These are phyloP conservation scores for Podosphaera xanthii DNA, from an alignment of 2,329 filamentous ascomycete genomes.

Conservation along the genomic window DNA sequence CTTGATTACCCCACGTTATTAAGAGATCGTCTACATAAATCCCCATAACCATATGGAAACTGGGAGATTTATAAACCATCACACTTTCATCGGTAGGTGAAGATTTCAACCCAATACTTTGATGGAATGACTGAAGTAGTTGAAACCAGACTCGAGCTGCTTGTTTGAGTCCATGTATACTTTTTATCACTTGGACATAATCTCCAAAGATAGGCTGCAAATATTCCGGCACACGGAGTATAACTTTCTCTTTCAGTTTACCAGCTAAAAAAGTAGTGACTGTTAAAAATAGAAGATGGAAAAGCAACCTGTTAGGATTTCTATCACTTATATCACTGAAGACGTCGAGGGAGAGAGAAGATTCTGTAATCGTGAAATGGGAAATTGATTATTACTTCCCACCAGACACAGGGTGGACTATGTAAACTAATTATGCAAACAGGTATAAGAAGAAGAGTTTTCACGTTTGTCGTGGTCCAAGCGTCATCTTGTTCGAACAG, in stretches of 20 bases:
- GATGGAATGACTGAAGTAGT: slow-evolving; percentile 4
- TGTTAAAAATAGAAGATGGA: too few species aligned
- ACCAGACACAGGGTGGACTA: too few species aligned
- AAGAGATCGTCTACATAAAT: background rate
- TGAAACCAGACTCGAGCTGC: slow-evolving; percentile 2
- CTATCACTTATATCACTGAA: too few species aligned
- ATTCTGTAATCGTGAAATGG: too few species aligned
- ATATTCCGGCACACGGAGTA: slow-evolving; percentile 9
- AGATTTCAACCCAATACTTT: background rate
- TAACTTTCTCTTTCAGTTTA: slow-evolving; percentile 12
- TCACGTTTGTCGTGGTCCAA: too few species aligned
- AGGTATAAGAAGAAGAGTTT: too few species aligned
- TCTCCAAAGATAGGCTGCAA: slow-evolving; percentile 1
- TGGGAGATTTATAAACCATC: background rate
- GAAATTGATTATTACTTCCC: too few species aligned
- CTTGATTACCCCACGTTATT: background rate
- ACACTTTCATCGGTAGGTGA: background rate
- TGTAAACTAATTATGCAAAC: too few species aligned
- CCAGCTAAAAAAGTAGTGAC: slow-evolving; percentile 14
- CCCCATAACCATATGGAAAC: background rate
- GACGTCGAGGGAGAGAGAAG: too few species aligned
- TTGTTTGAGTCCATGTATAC: background rate
- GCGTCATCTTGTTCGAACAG: too few species aligned
- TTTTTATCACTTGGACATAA: background rate
- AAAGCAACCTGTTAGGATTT: too few species aligned